Base-by-base conservation (phyloP, 108 stramenopile genomes). In the Nannochloropsis gaditana region DNA sequence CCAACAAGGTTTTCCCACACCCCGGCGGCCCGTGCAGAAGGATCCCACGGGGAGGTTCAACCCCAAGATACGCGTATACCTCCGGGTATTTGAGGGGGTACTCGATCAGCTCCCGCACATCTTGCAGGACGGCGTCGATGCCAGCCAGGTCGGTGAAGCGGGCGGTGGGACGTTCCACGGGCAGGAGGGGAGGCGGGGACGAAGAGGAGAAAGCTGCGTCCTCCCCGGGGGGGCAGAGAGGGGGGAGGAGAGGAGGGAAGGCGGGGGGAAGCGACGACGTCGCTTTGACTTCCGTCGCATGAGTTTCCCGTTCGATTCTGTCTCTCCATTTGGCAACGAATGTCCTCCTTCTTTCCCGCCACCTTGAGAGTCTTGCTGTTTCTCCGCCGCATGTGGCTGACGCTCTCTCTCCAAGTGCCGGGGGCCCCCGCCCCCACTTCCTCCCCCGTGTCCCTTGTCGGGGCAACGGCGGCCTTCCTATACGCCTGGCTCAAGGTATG, bases 21-120 rank as follows among this genome's bases (percentile, higher is more conserved):
- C 95, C 98, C 2, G 99, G 97, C 17, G 99, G 98, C 11, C 99
- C 99, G 42, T 98, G 95, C 17, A 99, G 84, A 21, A 99, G 91
- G 9, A 99, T 94, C n/a, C 98, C 99, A 5, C 97, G 92, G 1
- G 99, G 99, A 43, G 99, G 98, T 88, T 96, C 93, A 17, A 99
- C 93, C 9, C 99, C 99, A 21, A 99, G 91, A 90, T 98, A 95
- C 8, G 90, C 84, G 90, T 97, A 99, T 5, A 99, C 84, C 85
- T 99, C 97, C 0, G 98, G 99, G 82, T 96, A 96, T 6, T 94
- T 91, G n/a, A 99, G 90, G 31, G 99, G 99, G 83, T 92, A 92
- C 80, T 85, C 92, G 44, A 92, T 87, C 59, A 93, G 84, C 45
- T 93, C 92, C n/a, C 90, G 88, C 11, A 93, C 90, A 5, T 88